Evolutionary conservation across 148 eudicot species (phyloP), one percentile per base, ranked within the genome.

Genomic region (Rhododendron griersonianum): DNA sequence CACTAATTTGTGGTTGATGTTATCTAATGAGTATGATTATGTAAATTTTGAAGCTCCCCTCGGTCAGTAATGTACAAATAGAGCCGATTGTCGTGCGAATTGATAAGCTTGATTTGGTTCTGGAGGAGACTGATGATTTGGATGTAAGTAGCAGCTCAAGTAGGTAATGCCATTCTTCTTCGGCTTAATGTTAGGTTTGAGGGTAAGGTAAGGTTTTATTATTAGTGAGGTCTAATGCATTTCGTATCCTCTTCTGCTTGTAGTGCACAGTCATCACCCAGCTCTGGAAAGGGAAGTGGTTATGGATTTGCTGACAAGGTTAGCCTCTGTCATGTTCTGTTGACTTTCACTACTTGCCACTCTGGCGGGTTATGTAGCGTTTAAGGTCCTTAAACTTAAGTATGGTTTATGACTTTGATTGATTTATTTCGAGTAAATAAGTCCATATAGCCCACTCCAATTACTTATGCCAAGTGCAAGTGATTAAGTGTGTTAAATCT

Each of bases 281-380:
- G 90, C 90, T 85, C 95, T 55, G 94, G 87, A 7, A 95, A 87
- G 87, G 93, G 99, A 35, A 93, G 93, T 79, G 98, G 99, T 73
- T 95, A 95, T 87, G 99, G 99, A 90, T 96, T 90, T 91, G 98
- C 99, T 76, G 99, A 96, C 86, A 96, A 96, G 99, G 99, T 96
- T 78, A 86, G 89, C 88, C 57, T 76, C 84, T 59, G 7, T 85
- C 41, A 63, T 35, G n/a, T 88, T 82, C 23, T 11, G 48, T 78
- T 86, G 67, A 84, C 77, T 81, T 45, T 25, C 30, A 80, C 65
- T 57, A n/a, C 80, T 14, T 61, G 50, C 21, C 81, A 55, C 39
- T 67, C 0, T 8, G 19, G 7, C 59, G 13, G 39, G 23, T 82
- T 44, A 21, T 7, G 14, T 33, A 18, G 45, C 23, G 35, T 74